Percentiles rank a stretch among this genome's conserved stretches.
Conservation (phyloP, 1,284 basidiomycete species). For the Malassezia pachydermatis region DNA sequence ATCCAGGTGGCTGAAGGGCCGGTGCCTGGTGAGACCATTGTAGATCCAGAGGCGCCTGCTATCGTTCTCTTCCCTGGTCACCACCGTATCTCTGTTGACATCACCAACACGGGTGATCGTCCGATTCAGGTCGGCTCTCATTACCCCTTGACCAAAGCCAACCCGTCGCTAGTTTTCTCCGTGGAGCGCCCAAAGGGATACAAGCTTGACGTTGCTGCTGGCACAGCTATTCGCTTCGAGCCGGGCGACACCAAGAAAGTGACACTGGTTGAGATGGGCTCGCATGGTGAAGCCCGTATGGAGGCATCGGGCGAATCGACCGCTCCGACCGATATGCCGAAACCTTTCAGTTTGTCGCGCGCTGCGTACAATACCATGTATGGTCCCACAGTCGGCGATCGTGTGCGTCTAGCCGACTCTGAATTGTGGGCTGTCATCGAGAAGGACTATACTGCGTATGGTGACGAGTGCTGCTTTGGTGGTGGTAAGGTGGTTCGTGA, state of each 20-base stretch:
- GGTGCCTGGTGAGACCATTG: conserved; percentile 30
- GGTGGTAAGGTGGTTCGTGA: conserved; percentile 55
- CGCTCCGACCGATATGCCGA: conserved; percentile 14
- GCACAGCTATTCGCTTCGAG: conserved; percentile 91
- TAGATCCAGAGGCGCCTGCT: conserved; percentile 38
- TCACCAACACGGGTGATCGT: conserved; percentile 85
- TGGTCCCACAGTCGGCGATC: conserved; percentile 85
- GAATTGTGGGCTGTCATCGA: conserved; percentile 87
- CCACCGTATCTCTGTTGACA: conserved; percentile 61
- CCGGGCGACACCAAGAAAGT: conserved; percentile 82
- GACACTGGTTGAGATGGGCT: conserved; percentile 64
- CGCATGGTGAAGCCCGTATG: neutral
- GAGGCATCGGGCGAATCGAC: conserved; percentile 11
- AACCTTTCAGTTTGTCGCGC: conserved; percentile 26
- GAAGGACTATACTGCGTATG: conserved; percentile 68
- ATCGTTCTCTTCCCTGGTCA: conserved; percentile 69
- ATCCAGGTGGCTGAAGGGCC: conserved; percentile 11
- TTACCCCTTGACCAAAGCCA: conserved; percentile 81
- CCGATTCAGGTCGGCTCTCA: conserved; percentile 67
- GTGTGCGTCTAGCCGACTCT: conserved; percentile 78
- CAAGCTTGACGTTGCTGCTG: conserved; percentile 80
- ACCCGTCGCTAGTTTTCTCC: conserved; percentile 71
- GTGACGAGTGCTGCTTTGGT: conserved; percentile 91
- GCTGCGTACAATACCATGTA: conserved; percentile 39
- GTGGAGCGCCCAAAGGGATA: conserved; percentile 69